Base-by-base conservation (phyloP, 2,329 filamentous ascomycete species). In the Pseudogymnoascus pannorum region DNA sequence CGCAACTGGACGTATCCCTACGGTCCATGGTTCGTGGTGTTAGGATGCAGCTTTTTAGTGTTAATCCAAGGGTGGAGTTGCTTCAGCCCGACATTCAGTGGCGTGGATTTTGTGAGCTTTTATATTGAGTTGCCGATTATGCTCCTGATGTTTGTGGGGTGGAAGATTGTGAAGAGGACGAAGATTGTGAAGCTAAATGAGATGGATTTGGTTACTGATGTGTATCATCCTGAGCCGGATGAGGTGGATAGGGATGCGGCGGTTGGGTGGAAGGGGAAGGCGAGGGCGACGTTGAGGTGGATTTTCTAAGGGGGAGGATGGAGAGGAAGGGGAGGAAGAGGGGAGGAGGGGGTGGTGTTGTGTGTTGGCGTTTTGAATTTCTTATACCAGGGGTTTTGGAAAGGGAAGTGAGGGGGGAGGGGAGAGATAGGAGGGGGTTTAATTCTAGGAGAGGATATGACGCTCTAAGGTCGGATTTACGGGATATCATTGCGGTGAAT, bases 1-100 rank as follows among this genome's bases (percentile, higher is more conserved):
- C 82, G 79, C 63, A 87, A 87, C 68, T 87, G 83, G 82, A 86
- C 84, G 0, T 87, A 88, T 63, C 86, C 86, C 0, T 80, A 76
- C 62, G 84, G 85, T 0, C 85, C 85, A 0, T 79, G 81, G 69
- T 68, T 83, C 16, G 80, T 78, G 5, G 77, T 87, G 12, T 64
- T 81, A 0, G 74, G 87, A 38, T 87, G 86, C 68, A 75, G 71
- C 60, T 77, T 87, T 24, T 75, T 88, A 8, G 80, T 88, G 3
- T 75, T 87, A 1, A 78, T 87, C 0, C 85, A 87, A 66, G 85
- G 86, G 1, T 88, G 82, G 81, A 79, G 74, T 66, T 83, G 79
- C 60, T 87, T 88, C 72, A 84, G 79, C 42, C 83, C 83, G 2
- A 71, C 64, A 1, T 88, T 87, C 67, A 76, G 77, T 57, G 75